phyloP scores from a whole-genome alignment of 108 stramenopile genomes.

The Thalassiosira profunda region DNA sequence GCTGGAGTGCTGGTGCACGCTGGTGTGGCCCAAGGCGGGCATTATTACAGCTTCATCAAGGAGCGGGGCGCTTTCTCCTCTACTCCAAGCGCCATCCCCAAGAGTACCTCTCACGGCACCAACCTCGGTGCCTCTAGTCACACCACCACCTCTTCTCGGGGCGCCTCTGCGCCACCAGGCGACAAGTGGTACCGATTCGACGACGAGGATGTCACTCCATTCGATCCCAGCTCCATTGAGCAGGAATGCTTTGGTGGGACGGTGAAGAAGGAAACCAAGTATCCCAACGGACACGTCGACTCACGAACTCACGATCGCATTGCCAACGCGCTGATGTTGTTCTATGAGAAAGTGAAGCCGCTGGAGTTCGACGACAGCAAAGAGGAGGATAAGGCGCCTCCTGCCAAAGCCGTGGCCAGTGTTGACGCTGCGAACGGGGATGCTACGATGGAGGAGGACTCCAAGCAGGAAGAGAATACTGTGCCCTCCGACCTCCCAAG shows the following conservation, averaged over 20 bases:
- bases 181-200: conserved; percentile 97
- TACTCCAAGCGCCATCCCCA: too few species aligned
- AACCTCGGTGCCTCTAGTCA: too few species aligned
- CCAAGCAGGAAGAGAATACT: not conserved
- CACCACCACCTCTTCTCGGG: too few species aligned
- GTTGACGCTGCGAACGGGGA: not conserved
- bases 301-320: conserved; percentile 95
- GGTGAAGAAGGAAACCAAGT: conserved; percentile 92
- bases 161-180: too few species aligned
- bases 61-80: too few species aligned
- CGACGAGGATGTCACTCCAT: conserved; percentile 98
- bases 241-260: conserved; percentile 96
- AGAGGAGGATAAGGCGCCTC: conserved; percentile 18
- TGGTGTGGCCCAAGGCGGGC: conserved; percentile 98
- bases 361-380: conserved; percentile 38
- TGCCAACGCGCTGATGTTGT: conserved; percentile 97
- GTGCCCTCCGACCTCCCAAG: conserved; percentile 11
- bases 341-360: conserved; percentile 96
- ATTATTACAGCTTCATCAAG: conserved; percentile 98
- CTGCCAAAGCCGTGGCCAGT: too few species aligned
- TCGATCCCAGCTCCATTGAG: conserved; percentile 90
- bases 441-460: conserved; percentile 40
- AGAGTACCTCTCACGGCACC: too few species aligned
- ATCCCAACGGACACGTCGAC: conserved; percentile 90
- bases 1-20: conserved; percentile 97